Conservation (phyloP, 2,329 filamentous ascomycete genomes). For the Penicillium frequentans region DNA sequence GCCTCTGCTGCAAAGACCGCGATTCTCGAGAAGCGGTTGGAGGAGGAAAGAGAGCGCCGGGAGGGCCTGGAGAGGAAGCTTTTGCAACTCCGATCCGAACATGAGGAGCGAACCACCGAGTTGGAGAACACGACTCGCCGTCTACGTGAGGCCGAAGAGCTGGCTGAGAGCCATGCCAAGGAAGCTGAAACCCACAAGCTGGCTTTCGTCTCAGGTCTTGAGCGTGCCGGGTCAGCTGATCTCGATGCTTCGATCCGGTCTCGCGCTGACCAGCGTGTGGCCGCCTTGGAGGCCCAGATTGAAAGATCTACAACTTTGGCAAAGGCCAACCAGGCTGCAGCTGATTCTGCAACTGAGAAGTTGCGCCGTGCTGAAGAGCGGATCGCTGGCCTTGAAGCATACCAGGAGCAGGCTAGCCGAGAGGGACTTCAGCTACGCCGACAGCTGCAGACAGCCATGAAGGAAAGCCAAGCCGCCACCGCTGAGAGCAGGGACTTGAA, state of each 20-base stretch:
- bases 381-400: conserved; percentile 92
- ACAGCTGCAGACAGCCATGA: conserved; percentile 81
- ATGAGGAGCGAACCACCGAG: conserved; percentile 77
- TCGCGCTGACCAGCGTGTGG: conserved; percentile 57
- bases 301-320: conserved; percentile 75
- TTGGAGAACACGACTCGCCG: conserved; percentile 72
- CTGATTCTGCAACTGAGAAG: conserved; percentile 82
- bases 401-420: conserved; percentile 94
- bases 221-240: conserved; percentile 61
- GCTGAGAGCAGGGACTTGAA: conserved; percentile 79
- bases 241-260: conserved; percentile 35
- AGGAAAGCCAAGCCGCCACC: conserved; percentile 79
- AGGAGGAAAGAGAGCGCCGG: conserved; percentile 73
- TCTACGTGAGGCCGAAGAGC: conserved; percentile 80
- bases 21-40: conserved; percentile 74
- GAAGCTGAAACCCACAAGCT: conserved; percentile 84
- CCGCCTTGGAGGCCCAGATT: conserved; percentile 76
- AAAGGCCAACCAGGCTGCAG: conserved; percentile 84
- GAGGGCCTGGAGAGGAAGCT: conserved; percentile 77
- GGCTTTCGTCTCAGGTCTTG: conserved; percentile 78
- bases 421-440: conserved; percentile 88
- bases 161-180: conserved; percentile 81
- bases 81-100: conserved; percentile 73
- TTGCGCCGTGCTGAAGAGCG: conserved; percentile 91
- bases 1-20: conserved; percentile 76